Evolutionary conservation across 805 yeast genomes (phyloP), one percentile per base, ranked within the genome.

Genomic region (Pichia nanzhaoensis): DNA sequence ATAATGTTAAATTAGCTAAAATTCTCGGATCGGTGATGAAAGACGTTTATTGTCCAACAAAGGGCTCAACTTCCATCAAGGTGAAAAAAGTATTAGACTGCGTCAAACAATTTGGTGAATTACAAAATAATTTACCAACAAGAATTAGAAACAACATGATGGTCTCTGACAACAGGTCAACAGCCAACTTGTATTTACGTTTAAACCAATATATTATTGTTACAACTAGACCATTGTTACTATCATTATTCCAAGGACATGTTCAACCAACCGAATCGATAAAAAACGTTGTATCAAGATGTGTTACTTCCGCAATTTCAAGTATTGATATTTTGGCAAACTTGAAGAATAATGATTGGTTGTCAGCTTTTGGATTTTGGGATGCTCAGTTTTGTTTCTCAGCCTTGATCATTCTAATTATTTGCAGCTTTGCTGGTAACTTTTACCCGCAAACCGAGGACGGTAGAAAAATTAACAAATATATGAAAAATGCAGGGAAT

Each of bases 291-390:
- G 57, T 53, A n/a, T 51, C 55, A 36, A 52, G 56, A 41, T 59
- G 65, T 44, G 48, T 61, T 9, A 54, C 53, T 34, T 58, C 64
- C 10, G 47, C 51, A 12, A 48, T 41, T 10, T 27, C 27, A 9
- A 46, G 30, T 19, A 48, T 48, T 33, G 46, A 48, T 34, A 46
- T 48, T 5, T 30, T 48, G 13, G 28, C 38, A 13, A 37, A 36
- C 6, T 48, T 62, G 22, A 51, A 53, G 16, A 54, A 49, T 12
- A 50, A 54, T 36, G 60, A 59, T 0, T 51, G 63, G 57, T 57
- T 61, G 34, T 60, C 65, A 5, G 55, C 63, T 28, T 61, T 57
- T 53, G 66, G 66, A 10, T 61, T 62, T 47, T 60, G 64, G 61
- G 66, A 62, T 51, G 64, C 65, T 9, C 56, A 64, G 41, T 59